A percentile compares a stretch with the other conserved stretches of the same genome.
Conservation (phyloP, 108 stramenopile genomes). For the Skeletonema menzelii region DNA sequence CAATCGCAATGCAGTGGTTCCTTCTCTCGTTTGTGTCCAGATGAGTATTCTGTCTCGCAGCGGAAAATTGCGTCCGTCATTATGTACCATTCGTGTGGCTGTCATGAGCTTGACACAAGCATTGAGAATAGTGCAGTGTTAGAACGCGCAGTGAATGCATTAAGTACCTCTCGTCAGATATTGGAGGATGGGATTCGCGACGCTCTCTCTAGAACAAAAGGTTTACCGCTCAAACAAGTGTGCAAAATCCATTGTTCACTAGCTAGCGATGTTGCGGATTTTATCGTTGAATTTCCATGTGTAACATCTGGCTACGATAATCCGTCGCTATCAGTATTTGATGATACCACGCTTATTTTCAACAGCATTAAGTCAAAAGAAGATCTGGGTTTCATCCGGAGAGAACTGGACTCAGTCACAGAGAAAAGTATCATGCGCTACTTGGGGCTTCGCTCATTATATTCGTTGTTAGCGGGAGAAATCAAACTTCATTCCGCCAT, state of each 20-base stretch:
- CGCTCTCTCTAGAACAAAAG: conserved; percentile 18
- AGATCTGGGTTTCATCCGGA: conserved; percentile 42
- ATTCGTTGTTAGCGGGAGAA: conserved; percentile 25
- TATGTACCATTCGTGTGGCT: conserved; percentile 49
- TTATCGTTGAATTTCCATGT: conserved; percentile 30
- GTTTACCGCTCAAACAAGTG: conserved; percentile 7
- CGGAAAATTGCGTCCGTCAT: conserved; percentile 48
- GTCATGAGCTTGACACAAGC: background rate
- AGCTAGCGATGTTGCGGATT: conserved; percentile 15
- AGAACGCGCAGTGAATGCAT: conserved; percentile 28
- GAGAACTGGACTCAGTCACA: conserved; percentile 36
- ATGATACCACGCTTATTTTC: conserved; percentile 39
- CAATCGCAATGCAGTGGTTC: conserved; percentile 45
- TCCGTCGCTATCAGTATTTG: background rate
- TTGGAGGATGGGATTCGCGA: conserved; percentile 70
- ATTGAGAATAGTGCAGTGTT: conserved; percentile 12
- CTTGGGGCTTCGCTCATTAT: conserved; percentile 45
- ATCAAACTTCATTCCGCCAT: conserved; percentile 28
- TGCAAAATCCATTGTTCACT: conserved; percentile 25
- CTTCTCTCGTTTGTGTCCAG: conserved; percentile 54
- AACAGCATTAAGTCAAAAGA: conserved; percentile 19
- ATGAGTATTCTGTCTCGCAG: conserved; percentile 46
- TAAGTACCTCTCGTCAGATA: conserved; percentile 51
- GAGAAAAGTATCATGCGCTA: conserved; percentile 51
- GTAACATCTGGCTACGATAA: background rate